phyloP scores from a whole-genome alignment of 768 basidiomycete genomes.

The Mycena crocata region DNA sequence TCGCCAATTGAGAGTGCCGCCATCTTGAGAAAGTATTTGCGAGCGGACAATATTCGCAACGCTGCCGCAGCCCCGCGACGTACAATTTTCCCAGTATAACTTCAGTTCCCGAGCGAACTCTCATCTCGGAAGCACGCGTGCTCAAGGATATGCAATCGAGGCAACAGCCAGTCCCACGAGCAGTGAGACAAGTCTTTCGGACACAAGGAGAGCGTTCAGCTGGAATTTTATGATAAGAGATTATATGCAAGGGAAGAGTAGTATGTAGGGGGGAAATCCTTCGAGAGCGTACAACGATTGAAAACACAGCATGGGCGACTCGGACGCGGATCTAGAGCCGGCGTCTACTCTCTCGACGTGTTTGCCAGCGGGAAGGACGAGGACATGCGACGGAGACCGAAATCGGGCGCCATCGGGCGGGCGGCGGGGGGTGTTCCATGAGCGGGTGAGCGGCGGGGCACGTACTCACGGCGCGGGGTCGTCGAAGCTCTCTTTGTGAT shows the following conservation, averaged over 20 bases:
- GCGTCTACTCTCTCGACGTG: conserved; percentile 12
- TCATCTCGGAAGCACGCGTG: too few relatives aligned
- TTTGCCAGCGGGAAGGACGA: not conserved
- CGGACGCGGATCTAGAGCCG: conserved; percentile 15
- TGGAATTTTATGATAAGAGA: not conserved
- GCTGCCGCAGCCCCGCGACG: too few relatives aligned
- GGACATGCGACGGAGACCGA: not conserved
- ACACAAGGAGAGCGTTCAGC: not conserved
- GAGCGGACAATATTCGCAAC: too few relatives aligned
- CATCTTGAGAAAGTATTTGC: too few relatives aligned
- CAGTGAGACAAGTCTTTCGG: too few relatives aligned
- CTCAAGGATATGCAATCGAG: too few relatives aligned
- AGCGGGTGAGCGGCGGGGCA: not conserved
- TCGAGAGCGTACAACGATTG: conserved; percentile 25
- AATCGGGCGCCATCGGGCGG: not conserved
- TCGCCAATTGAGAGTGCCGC: too few relatives aligned
- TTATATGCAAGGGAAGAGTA: conserved; percentile 14
- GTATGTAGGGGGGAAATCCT: conserved; percentile 12
- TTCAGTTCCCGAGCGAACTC: too few relatives aligned
- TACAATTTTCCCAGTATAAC: too few relatives aligned
- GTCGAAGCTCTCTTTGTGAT: conserved; percentile 30
- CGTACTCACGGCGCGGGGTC: conserved; percentile 1
- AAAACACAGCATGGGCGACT: conserved; percentile 6
- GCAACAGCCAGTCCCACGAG: too few relatives aligned
- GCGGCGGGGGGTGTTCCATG: too few relatives aligned